Evolutionary conservation across 1,284 basidiomycete species (phyloP), one percentile per base, ranked within the genome.

Genomic region (Trametes polyzona): DNA sequence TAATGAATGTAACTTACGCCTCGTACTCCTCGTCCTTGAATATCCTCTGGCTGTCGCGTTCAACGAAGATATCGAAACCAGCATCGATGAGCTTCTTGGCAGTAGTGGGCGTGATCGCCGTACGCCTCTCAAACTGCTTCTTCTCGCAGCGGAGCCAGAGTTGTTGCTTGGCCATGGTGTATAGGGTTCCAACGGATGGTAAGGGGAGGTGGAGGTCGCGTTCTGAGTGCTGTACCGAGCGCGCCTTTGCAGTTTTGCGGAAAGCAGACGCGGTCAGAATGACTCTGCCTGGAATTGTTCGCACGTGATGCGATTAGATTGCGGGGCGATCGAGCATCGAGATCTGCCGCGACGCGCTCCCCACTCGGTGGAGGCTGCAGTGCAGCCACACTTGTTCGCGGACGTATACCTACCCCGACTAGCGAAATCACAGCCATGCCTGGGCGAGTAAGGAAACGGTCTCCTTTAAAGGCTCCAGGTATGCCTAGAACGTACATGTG

Each of bases 111-210:
- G 96, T 97, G 65, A 99, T 81, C 14, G 96, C 96, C 36, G 95
- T 89, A 57, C 96, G 92, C 62, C 90, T 88, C 76, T 99, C 97
- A 66, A 95, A 95, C 64, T 87, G 84, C 76, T 97, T 98, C 73
- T 89, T 96, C 80, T 98, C 95, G 77, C 94, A 96, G 66, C 95
- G 89, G 41, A 98, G 83, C 94, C 94, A 96, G 67, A 96, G 79
- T 14, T 76, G 57, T 73, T 80, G 70, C 19, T 61, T 48, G 37
- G 71, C 62, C 74, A 75, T 77, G 24, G 56, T 59, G 40, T 23
- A 26, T n/a, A n/a, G n/a, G n/a, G n/a, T n/a, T n/a, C n/a, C n/a
- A n/a, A n/a, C n/a, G n/a, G n/a, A n/a, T n/a, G 43, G 39, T 19
- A 23, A 17, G 58, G 61, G 40, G 48, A n/a, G 50, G 58, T 46